Conservation (phyloP, 495 filamentous ascomycete species). For the Sphaerosporella brunnea region DNA sequence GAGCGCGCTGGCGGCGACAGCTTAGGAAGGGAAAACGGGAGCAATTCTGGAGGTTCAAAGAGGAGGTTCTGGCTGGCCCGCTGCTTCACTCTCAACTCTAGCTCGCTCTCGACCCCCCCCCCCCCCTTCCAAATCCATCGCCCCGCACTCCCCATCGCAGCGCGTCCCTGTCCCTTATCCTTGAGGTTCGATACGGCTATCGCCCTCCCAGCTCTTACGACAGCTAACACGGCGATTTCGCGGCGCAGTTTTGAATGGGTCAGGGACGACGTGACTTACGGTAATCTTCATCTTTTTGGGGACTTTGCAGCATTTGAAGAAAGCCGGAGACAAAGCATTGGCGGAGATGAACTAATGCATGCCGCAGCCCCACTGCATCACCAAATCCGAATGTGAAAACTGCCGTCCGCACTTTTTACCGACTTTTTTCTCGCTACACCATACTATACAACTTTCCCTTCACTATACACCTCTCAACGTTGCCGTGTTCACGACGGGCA, state of each 20-base stretch:
- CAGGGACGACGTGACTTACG: neutral
- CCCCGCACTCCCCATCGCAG: no score
- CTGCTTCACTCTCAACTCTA: neutral
- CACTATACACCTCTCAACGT: neutral
- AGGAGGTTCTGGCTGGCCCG: conserved; percentile 7
- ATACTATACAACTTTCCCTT: neutral
- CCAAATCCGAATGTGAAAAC: neutral
- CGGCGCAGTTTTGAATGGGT: neutral
- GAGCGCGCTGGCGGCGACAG: no score
- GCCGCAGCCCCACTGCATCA: neutral
- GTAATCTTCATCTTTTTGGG: neutral
- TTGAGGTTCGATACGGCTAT: no score
- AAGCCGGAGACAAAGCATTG: neutral
- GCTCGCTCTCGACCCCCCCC: neutral
- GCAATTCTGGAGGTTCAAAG: conserved; percentile 1
- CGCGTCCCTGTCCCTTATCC: conserved; percentile 1
- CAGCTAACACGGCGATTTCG: neutral
- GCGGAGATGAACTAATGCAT: conserved; percentile 3
- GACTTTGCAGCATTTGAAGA: conserved; percentile 2
- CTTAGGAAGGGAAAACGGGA: neutral
- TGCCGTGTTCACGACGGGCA: neutral
- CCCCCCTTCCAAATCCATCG: neutral
- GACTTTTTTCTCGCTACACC: neutral
- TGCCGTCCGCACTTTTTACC: neutral
- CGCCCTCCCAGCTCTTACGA: neutral